phyloP scores from a whole-genome alignment of 495 filamentous ascomycete genomes.

The Letharia columbiana region DNA sequence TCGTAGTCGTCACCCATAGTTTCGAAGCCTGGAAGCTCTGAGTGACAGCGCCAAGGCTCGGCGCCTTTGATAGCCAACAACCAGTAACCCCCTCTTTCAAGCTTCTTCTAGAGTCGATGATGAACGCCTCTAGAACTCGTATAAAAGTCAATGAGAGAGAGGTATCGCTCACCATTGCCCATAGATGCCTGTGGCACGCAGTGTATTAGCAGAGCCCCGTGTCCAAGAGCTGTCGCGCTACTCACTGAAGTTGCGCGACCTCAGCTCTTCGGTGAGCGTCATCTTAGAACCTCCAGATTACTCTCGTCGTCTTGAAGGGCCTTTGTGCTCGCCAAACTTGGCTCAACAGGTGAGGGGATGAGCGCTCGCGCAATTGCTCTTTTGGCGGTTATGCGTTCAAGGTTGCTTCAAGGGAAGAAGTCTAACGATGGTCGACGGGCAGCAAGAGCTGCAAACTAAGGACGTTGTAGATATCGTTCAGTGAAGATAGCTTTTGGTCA shows the following conservation, averaged over 20 bases:
- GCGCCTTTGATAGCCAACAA: background rate
- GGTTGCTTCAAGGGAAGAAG: background rate
- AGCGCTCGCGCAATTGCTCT: background rate
- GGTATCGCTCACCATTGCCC: slow-evolving; percentile 85
- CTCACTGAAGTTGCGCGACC: slow-evolving; percentile 97
- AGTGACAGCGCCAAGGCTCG: background rate
- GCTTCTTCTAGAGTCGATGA: background rate
- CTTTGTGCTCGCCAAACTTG: background rate
- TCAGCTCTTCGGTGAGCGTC: slow-evolving; percentile 65
- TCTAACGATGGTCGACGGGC: background rate
- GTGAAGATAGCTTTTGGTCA: background rate
- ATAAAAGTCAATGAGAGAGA: background rate
- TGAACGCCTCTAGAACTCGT: background rate
- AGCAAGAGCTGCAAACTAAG: background rate
- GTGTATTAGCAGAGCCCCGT: slow-evolving; percentile 30
- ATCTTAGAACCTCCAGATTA: slow-evolving; percentile 27
- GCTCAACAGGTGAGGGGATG: background rate
- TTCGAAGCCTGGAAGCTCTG: background rate
- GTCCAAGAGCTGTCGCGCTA: slow-evolving; percentile 18
- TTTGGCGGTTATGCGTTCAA: background rate
- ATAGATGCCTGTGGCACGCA: slow-evolving; percentile 71
- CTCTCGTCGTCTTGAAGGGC: background rate
- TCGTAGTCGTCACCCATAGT: background rate
- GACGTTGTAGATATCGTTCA: background rate
- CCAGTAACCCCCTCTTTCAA: background rate